Percentiles rank a stretch among this genome's conserved stretches.
phyloP scores from a whole-genome alignment of 495 filamentous ascomycete species.

The Tuber indicum region DNA sequence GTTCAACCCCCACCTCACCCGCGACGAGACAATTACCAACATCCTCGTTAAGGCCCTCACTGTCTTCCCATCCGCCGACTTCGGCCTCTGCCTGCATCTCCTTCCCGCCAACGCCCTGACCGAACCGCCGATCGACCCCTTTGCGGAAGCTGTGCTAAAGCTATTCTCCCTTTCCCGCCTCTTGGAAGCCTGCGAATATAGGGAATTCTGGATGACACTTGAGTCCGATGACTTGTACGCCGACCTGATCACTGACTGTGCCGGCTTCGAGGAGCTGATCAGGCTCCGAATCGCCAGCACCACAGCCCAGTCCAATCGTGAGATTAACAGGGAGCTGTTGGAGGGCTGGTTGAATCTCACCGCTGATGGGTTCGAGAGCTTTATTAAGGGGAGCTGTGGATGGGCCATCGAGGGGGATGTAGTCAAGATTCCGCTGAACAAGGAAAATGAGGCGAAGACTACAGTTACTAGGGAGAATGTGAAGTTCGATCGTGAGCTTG shows the following conservation, averaged over 20 bases:
- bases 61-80: slow-evolving; percentile 93
- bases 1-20: slow-evolving; percentile 97
- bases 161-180: slow-evolving; percentile 74
- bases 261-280: slow-evolving; percentile 94
- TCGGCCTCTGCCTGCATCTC: slow-evolving; percentile 85
- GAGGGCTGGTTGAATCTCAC: slow-evolving; percentile 81
- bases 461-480: slow-evolving; percentile 94
- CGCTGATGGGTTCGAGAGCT: slow-evolving; percentile 67
- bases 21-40: slow-evolving; percentile 94
- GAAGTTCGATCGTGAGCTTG: slow-evolving; percentile 68
- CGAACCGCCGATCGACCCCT: slow-evolving; percentile 49
- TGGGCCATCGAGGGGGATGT: slow-evolving; percentile 68
- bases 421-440: slow-evolving; percentile 77
- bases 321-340: slow-evolving; percentile 66
- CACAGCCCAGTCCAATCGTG: slow-evolving; percentile 78
- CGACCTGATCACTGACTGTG: slow-evolving; percentile 86
- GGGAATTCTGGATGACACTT: slow-evolving; percentile 84
- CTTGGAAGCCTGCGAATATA: slow-evolving; percentile 79
- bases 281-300: slow-evolving; percentile 84
- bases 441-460: slow-evolving; percentile 97
- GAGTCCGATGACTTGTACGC: slow-evolving; percentile 94
- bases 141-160: slow-evolving; percentile 83
- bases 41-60: slow-evolving; percentile 96
- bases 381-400: slow-evolving; percentile 73
- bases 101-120: slow-evolving; percentile 70